Evolutionary conservation across 306 rosid species (phyloP).

Genomic region (Trichosanthes truncata): DNA sequence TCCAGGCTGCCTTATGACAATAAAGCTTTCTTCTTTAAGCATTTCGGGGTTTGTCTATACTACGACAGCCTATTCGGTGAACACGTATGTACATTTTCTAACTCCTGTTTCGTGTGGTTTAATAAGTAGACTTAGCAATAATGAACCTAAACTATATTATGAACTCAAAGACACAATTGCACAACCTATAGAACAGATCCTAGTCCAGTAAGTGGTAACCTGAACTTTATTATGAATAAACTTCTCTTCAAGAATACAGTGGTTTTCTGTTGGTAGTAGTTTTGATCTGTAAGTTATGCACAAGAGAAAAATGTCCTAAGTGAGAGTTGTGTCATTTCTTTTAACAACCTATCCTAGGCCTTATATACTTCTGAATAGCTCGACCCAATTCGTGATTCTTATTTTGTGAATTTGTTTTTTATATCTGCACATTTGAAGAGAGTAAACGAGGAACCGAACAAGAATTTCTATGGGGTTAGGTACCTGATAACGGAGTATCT

Average conservation of each 20-base stretch:
- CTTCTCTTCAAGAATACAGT: background rate
- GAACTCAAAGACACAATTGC: background rate
- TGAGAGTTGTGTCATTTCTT: background rate
- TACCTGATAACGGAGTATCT: slow-evolving; percentile 31
- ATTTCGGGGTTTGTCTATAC: slow-evolving; percentile 70
- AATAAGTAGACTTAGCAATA: background rate
- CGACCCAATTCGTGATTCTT: background rate
- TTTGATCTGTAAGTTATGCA: background rate
- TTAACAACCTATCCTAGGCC: background rate
- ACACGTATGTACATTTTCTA: slow-evolving; percentile 25
- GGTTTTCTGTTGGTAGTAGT: background rate
- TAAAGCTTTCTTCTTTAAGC: slow-evolving; percentile 52
- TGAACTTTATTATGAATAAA: background rate
- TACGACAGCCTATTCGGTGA: slow-evolving; percentile 45
- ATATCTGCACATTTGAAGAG: slow-evolving; percentile 26
- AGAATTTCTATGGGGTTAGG: slow-evolving; percentile 43
- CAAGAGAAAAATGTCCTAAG: background rate
- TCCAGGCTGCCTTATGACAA: slow-evolving; percentile 73
- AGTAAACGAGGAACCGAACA: slow-evolving; percentile 59
- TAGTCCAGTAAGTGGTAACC: background rate
- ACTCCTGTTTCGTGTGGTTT: background rate
- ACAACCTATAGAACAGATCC: background rate
- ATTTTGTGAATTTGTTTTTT: background rate
- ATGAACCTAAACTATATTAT: background rate
- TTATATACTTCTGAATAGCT: background rate